Evolutionary conservation across 2,329 filamentous ascomycete species (phyloP), one percentile per base, ranked within the genome.

Genomic region (Colletotrichum tropicicola): DNA sequence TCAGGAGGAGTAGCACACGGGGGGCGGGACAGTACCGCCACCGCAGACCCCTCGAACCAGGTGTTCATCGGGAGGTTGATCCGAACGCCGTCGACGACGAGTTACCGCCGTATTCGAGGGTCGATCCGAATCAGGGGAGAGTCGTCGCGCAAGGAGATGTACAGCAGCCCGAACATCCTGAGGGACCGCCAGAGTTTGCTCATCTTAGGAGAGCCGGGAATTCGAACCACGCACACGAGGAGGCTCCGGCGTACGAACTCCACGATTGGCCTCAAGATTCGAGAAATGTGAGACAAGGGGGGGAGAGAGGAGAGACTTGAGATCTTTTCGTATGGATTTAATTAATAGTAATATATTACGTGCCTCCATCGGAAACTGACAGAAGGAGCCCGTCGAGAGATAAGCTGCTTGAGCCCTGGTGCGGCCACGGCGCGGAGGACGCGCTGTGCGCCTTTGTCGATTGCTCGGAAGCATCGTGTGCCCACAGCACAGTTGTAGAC

Each of bases 71-170:
- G 12, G 60, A 63, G 25, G 28, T 19, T 7, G 45, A 35, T 2
- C 15, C 39, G 28, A 32, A 52, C 6, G 25, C 25, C 12, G 60
- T 37, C 39, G 45, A 59, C 28, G 53, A 52, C 25, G 60, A 63
- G 6, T 15, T 59, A 17, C 60, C 60, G 30, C 30, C 54, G 9
- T 63, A 63, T 32, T 63, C 60, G 37, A 63, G 60, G 8, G 30
- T 59, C 23, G 60, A 63, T 30, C 60, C 60, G 7, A 47, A 53
- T 13, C 54, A 35, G 23, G 37, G 28, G 19, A 39, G 39, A 12
- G 21, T 43, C 3, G 28, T 15, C 19, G 37, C 6, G 25, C 15
- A 41, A 25, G 25, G 15, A 15, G 25, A 3, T 13, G 7, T 12
- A 32, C 23, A 23, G 30, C 28, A 43, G 21, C 30, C 15, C 13